Percentiles rank a stretch among this genome's conserved stretches.
Conservation (phyloP, 2,329 filamentous ascomycete species). For the Metarhizium album region DNA sequence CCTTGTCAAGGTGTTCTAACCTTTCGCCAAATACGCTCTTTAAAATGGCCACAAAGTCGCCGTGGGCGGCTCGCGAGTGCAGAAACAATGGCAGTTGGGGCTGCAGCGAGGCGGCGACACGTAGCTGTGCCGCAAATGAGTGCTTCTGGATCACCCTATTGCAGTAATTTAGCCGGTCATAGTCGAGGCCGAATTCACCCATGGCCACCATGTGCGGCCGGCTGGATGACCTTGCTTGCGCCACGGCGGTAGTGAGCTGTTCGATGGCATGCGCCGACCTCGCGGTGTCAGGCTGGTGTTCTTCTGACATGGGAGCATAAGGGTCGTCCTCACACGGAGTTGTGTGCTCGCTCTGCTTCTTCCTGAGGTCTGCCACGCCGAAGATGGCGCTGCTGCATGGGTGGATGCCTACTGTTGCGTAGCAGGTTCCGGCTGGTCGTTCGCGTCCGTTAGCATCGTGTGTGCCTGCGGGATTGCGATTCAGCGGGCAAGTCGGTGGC, state of each 20-base stretch:
- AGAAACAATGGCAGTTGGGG: slow-evolving; percentile 82
- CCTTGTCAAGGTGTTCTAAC: slow-evolving; percentile 57
- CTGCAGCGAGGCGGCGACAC: slow-evolving; percentile 56
- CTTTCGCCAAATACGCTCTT: slow-evolving; percentile 43
- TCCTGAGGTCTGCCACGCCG: slow-evolving; percentile 40
- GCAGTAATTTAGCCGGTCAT: slow-evolving; percentile 80
- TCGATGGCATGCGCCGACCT: slow-evolving; percentile 40
- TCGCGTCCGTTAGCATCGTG: not conserved
- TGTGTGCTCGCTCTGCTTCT: slow-evolving; percentile 28
- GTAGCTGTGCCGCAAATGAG: slow-evolving; percentile 75
- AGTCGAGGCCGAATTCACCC: slow-evolving; percentile 93
- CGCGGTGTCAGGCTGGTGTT: slow-evolving; percentile 31
- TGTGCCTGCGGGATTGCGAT: slow-evolving; percentile 3
- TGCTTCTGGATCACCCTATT: slow-evolving; percentile 69
- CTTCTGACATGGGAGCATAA: slow-evolving; percentile 35
- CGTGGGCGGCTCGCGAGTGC: slow-evolving; percentile 78
- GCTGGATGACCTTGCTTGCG: slow-evolving; percentile 40
- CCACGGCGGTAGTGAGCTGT: slow-evolving; percentile 54
- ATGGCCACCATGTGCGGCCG: slow-evolving; percentile 56
- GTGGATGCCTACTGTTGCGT: slow-evolving; percentile 86
- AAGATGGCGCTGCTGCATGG: slow-evolving; percentile 81
- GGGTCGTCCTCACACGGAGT: slow-evolving; percentile 44
- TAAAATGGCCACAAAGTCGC: slow-evolving; percentile 70
- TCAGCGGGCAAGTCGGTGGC: slow-evolving; percentile 3
- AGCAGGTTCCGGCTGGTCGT: slow-evolving; percentile 62